Evolutionary conservation across 1,284 basidiomycete species (phyloP), one percentile per base, ranked within the genome.

Genomic region (Moesziomyces parantarcticus): DNA sequence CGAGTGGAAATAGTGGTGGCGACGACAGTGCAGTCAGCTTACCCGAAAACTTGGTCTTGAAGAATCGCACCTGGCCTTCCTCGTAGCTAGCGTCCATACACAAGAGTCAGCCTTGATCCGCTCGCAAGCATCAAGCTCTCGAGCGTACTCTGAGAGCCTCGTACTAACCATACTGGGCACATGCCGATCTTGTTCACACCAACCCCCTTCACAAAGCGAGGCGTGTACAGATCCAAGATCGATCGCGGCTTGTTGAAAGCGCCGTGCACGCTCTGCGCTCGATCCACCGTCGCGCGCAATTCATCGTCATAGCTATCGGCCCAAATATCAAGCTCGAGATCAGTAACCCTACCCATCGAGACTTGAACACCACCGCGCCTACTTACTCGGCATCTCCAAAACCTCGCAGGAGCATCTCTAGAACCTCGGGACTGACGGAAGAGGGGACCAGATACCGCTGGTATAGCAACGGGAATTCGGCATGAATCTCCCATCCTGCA

Each of bases 31-130:
- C 42, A 6, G 29, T 26, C 21, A 22, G 39, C 69, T 29, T 43
- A 72, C 69, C 69, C 16, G 77, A 78, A 34, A 65, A 63, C 43
- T 78, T 78, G 26, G 65, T 78, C 51, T 73, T 71, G 59, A 61
- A 54, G 26, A 67, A 78, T 8, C 45, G 49, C 29, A 65, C 52
- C 18, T 42, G 34, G 0, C 53, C 66, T 4, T 72, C 57, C n/a
- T 77, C 77, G 47, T 63, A 77, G 64, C 70, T 70, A 3, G 0
- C 21, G 26, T 40, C 14, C 32, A 13, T 3, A 41, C 5, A 18
- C 1, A 25, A 34, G 13, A 39, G 18, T 39, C 36, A 39, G 36
- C 36, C 16, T 39, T 18, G 11, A 6, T 39, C 16, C 14, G 36
- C 6, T 29, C 29, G 29, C 34, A 11, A 36, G 5, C 3, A 40